A percentile compares a stretch with the other conserved stretches of the same genome.
These are phyloP conservation scores for Diatrype stigma DNA, from an alignment of 2,329 filamentous ascomycete genomes.

Conservation along the genomic window DNA sequence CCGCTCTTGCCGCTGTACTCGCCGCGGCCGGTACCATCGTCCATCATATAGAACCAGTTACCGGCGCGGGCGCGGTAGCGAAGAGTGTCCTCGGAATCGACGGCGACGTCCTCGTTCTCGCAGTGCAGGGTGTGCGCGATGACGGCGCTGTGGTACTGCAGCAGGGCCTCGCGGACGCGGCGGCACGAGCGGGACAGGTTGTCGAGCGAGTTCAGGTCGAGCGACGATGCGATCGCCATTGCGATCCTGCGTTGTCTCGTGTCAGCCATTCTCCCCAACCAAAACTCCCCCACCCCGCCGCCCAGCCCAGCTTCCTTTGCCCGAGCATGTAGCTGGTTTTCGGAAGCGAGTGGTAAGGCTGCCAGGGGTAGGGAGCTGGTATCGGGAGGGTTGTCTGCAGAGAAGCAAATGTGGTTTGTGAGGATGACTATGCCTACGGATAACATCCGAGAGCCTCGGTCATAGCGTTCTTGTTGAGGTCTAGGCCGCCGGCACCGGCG, in stretches of 20 bases:
- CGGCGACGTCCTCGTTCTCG: constrained; percentile 60
- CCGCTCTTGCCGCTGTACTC: constrained; percentile 63
- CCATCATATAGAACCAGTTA: constrained; percentile 59
- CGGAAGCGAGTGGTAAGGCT: no score
- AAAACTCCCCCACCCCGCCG: constrained; percentile 1
- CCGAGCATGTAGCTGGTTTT: no score
- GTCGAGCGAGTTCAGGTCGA: constrained; percentile 86
- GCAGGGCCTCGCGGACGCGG: constrained; percentile 69
- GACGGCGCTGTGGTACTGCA: constrained; percentile 73
- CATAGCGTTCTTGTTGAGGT: constrained; percentile 55
- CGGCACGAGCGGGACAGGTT: constrained; percentile 78
- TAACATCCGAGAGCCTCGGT: constrained; percentile 63
- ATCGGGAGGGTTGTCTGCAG: constrained; percentile 14
- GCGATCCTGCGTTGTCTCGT: constrained; percentile 61
- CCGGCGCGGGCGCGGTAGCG: constrained; percentile 54
- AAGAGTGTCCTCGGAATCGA: constrained; percentile 52
- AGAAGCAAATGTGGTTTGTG: constrained; percentile 18
- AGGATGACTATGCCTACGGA: constrained; percentile 52
- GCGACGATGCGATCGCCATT: constrained; percentile 66
- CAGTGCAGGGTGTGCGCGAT: constrained; percentile 75
- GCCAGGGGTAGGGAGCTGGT: neutral
- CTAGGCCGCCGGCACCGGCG: constrained; percentile 31
- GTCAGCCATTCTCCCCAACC: constrained; percentile 8
- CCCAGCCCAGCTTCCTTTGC: constrained; percentile 5
- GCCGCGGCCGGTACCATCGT: constrained; percentile 42